These are phyloP conservation scores for Plasmodium vinckei DNA, from an alignment of 169 alveolate species.

Conservation along the genomic window DNA sequence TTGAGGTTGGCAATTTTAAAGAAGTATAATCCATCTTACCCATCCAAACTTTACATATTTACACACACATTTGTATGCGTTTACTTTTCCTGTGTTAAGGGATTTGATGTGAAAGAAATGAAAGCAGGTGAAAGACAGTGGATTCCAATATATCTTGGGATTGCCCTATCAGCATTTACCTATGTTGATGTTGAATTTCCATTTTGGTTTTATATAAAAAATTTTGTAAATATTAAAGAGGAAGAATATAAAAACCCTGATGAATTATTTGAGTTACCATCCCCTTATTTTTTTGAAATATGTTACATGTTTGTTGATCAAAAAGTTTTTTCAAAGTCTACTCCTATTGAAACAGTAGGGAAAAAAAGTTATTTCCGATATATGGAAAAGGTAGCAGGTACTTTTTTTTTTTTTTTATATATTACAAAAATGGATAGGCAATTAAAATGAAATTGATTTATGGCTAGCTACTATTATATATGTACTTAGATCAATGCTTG, in stretches of 20 bases:
- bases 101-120: conserved; percentile 65
- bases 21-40: no score
- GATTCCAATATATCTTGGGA: conserved; percentile 71
- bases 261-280: conserved; percentile 74
- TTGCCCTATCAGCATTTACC: conserved; percentile 57
- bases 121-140: conserved; percentile 77
- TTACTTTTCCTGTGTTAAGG: conserved; percentile 15
- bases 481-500: not conserved
- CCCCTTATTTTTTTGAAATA: conserved; percentile 76
- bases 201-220: conserved; percentile 75
- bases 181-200: conserved; percentile 76
- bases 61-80: not conserved
- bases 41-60: not conserved
- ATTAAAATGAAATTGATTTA: no score
- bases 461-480: no score
- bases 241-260: conserved; percentile 67
- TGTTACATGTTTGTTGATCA: conserved; percentile 76
- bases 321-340: conserved; percentile 65
- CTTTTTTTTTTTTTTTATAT: not conserved
- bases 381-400: conserved; percentile 76
- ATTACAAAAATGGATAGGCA: no score
- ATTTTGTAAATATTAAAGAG: conserved; percentile 63
- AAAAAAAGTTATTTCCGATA: conserved; percentile 72
- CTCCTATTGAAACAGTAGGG: conserved; percentile 76
- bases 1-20: conserved; percentile 19